A percentile compares a stretch with the other conserved stretches of the same genome.
These are phyloP conservation scores for bread wheat (Triticum aestivum) DNA, from an alignment of 176 grass and related monocot genomes.

Conservation along the genomic window IWGSC_CS_RefSeq_v2.1 NC_057804.1:57481395-57481894, in stretches of 20 bases:
- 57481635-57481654: not conserved
- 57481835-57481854: too few species aligned
- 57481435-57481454: conserved; percentile 26
- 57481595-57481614: too few species aligned
- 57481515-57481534: not conserved
- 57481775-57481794: too few species aligned
- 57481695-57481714: not conserved
- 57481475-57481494: conserved; percentile 25
- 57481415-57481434: not conserved
- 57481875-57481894: not conserved
- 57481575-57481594: too few species aligned
- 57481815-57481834: too few species aligned
- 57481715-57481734: too few species aligned
- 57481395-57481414: not conserved
- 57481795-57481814: too few species aligned
- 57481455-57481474: conserved; percentile 6
- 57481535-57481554: not conserved
- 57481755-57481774: too few species aligned
- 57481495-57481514: not conserved
- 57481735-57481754: too few species aligned
- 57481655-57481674: not conserved
- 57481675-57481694: not conserved
- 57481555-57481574: not conserved
- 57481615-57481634: too few species aligned
- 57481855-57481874: not conserved